Evolutionary conservation across 2,329 filamentous ascomycete genomes (phyloP).

Genomic region (Leptographium flavum): DNA sequence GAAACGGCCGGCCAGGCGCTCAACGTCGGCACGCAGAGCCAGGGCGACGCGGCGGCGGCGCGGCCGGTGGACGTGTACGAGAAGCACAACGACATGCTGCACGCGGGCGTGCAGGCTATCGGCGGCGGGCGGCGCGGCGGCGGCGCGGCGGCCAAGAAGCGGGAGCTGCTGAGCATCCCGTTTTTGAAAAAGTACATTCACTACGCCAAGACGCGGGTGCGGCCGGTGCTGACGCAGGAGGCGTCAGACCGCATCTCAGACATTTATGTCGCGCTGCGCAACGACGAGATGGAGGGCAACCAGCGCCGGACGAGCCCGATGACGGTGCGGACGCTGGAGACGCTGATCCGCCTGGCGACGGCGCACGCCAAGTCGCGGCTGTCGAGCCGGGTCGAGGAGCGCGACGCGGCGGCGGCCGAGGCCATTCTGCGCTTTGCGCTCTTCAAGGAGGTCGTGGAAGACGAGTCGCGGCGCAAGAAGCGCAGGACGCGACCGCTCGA

Average conservation of each 20-base stretch:
- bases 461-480: conserved; percentile 70
- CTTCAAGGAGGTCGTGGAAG: conserved; percentile 84
- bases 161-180: conserved; percentile 84
- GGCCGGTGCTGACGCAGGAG: conserved; percentile 79
- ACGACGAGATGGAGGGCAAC: conserved; percentile 91
- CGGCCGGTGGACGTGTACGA: conserved; percentile 80
- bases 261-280: conserved; percentile 82
- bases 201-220: conserved; percentile 85
- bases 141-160: conserved; percentile 47
- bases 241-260: conserved; percentile 84
- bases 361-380: conserved; percentile 89
- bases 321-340: conserved; percentile 93
- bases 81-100: conserved; percentile 92
- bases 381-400: conserved; percentile 76
- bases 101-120: conserved; percentile 72
- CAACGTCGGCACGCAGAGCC: conserved; percentile 72
- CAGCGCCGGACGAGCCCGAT: conserved; percentile 87
- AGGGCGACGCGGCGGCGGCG: conserved; percentile 45
- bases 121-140: conserved; percentile 62
- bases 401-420: conserved; percentile 78
- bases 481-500: conserved; percentile 47
- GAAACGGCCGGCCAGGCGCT: conserved; percentile 75
- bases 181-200: conserved; percentile 99
- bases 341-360: conserved; percentile 91
- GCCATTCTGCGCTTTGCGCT: conserved; percentile 83